phyloP scores from a whole-genome alignment of 2,329 filamentous ascomycete genomes.

The Pochonia chlamydosporia region DNA sequence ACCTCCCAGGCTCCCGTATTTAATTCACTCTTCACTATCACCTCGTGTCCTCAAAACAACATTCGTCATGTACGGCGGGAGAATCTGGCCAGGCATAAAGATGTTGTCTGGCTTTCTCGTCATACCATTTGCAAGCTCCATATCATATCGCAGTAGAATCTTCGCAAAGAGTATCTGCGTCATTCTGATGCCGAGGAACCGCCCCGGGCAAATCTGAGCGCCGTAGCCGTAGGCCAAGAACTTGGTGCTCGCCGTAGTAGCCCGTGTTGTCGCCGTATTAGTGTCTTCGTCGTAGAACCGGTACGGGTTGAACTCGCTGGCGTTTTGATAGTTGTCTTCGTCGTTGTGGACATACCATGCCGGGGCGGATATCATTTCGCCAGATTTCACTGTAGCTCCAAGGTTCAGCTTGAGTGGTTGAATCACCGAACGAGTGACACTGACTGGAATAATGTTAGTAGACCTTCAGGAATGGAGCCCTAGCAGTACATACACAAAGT shows the following conservation, averaged over 20 bases:
- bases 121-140: neutral
- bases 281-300: constrained; percentile 7
- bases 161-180: constrained; percentile 9
- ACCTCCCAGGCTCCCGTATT: too few species aligned
- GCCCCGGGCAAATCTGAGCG: constrained; percentile 5
- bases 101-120: constrained; percentile 6
- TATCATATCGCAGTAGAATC: constrained; percentile 6
- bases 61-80: constrained; percentile 4
- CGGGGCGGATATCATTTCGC: constrained; percentile 3
- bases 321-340: constrained; percentile 7
- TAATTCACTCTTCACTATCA: neutral
- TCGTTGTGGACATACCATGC: constrained; percentile 8
- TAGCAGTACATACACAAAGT: constrained; percentile 8
- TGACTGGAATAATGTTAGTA: constrained; percentile 3
- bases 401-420: constrained; percentile 5
- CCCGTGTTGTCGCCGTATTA: constrained; percentile 3
- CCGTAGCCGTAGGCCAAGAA: constrained; percentile 9
- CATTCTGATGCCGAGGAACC: constrained; percentile 8
- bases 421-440: constrained; percentile 5
- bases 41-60: constrained; percentile 1
- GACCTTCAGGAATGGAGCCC: too few species aligned
- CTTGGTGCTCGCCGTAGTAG: constrained; percentile 4
- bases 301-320: constrained; percentile 7
- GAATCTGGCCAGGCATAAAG: constrained; percentile 6
- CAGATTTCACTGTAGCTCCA: neutral